A percentile compares a stretch with the other conserved stretches of the same genome.
Evolutionary conservation across 495 filamentous ascomycete species (phyloP).

Genomic region (Thermothielavioides terrestris): DNA sequence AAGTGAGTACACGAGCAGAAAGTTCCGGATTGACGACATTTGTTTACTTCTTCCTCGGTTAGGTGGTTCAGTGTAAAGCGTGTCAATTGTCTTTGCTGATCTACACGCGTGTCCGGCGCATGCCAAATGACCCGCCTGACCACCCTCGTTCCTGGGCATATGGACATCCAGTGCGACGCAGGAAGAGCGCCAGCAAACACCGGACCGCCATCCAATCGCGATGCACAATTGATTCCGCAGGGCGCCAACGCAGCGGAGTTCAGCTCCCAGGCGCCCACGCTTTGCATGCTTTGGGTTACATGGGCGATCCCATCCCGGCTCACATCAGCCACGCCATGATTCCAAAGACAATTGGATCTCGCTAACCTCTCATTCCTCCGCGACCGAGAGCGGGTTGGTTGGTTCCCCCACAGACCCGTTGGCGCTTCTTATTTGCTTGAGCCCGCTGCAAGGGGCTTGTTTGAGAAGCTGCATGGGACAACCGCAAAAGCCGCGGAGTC

Average conservation of each 20-base stretch:
- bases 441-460: slow-evolving; percentile 10
- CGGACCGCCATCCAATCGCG: slow-evolving; percentile 17
- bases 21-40: slow-evolving; percentile 2
- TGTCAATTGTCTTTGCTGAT: neutral
- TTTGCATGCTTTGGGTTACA: slow-evolving; percentile 9
- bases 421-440: slow-evolving; percentile 3
- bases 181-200: slow-evolving; percentile 5
- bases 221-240: neutral
- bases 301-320: slow-evolving; percentile 13
- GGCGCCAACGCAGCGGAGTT: slow-evolving; percentile 14
- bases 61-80: too few relatives aligned
- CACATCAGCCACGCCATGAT: slow-evolving; percentile 16
- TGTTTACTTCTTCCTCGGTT: slow-evolving; percentile 15
- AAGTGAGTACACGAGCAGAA: too few relatives aligned
- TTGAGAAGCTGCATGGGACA: slow-evolving; percentile 15
- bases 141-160: too few relatives aligned
- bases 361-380: slow-evolving; percentile 9
- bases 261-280: slow-evolving; percentile 11
- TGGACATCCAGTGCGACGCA: too few relatives aligned
- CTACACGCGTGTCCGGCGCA: too few relatives aligned
- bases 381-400: slow-evolving; percentile 4
- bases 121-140: slow-evolving; percentile 18
- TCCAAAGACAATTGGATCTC: neutral
- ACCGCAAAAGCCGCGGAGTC: slow-evolving; percentile 3
- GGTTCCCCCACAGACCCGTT: neutral